These are phyloP conservation scores for Marchantia polymorpha DNA, from an alignment of 225 moss, liverwort and hornwort genomes.

Conservation along the genomic window DNA sequence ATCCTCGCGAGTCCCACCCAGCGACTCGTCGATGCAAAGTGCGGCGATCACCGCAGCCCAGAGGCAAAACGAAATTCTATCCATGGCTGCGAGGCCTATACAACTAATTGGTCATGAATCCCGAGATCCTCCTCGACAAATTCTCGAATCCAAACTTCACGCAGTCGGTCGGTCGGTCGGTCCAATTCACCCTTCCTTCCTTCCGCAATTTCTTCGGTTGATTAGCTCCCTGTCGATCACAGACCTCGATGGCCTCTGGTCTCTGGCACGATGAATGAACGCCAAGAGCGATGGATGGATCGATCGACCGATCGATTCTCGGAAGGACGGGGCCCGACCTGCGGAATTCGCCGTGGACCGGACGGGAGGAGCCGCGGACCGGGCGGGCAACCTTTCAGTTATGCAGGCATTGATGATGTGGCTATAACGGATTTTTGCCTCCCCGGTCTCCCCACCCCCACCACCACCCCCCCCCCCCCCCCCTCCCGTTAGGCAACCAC, in stretches of 20 bases:
- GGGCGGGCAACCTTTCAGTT: not conserved
- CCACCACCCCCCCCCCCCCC: too few species aligned
- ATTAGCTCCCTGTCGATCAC: not conserved
- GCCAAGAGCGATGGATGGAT: not conserved
- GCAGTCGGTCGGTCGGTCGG: too few species aligned
- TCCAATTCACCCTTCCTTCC: not conserved
- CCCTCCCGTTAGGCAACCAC: too few species aligned
- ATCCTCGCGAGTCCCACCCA: not conserved
- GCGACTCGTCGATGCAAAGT: conserved; percentile 9
- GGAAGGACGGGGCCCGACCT: too few species aligned
- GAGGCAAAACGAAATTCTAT: conserved; percentile 9
- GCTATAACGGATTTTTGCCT: not conserved
- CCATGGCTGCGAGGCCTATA: not conserved
- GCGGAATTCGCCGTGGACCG: not conserved
- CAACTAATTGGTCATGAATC: not conserved
- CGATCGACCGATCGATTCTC: too few species aligned
- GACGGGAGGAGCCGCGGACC: not conserved
- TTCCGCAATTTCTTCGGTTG: too few species aligned
- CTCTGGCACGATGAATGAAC: not conserved
- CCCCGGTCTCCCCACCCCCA: too few species aligned
- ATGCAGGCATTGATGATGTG: not conserved
- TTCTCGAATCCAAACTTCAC: not conserved
- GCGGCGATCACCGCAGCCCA: not conserved
- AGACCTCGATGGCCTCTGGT: not conserved
- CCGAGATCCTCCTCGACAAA: not conserved